A percentile compares a stretch with the other conserved stretches of the same genome.
phyloP scores from a whole-genome alignment of 1,284 basidiomycete genomes.

The Cutaneotrichosporon sp. region DNA sequence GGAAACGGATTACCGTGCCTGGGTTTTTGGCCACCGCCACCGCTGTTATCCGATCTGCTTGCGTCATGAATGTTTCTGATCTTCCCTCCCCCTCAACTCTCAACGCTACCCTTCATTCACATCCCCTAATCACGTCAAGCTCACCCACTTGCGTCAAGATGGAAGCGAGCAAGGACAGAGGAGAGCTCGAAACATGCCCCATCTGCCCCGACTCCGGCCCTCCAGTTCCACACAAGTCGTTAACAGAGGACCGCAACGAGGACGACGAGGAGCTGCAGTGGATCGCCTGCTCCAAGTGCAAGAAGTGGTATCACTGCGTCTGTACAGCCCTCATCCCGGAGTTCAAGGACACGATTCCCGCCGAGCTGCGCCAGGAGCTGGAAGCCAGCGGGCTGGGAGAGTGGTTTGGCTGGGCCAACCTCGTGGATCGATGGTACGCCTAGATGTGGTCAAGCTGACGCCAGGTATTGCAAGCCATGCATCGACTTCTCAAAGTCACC shows the following conservation, averaged over 20 bases:
- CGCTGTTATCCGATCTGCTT: background rate
- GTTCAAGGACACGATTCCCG: constrained; percentile 31
- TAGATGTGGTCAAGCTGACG: background rate
- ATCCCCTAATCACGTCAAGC: background rate
- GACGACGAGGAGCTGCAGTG: constrained; percentile 37
- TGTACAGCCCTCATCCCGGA: constrained; percentile 35
- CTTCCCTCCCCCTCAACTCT: background rate
- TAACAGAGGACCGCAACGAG: constrained; percentile 4
- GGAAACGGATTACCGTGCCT: constrained; percentile 9
- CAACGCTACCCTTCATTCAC: background rate
- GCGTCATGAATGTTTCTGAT: constrained; percentile 5
- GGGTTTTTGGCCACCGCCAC: background rate
- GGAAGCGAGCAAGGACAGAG: constrained; percentile 8
- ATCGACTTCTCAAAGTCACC: constrained; percentile 30
- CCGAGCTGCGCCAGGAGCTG: constrained; percentile 29
- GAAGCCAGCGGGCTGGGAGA: constrained; percentile 26
- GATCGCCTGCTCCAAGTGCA: constrained; percentile 50
- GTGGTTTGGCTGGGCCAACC: constrained; percentile 46
- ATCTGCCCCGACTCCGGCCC: constrained; percentile 28
- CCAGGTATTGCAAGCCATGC: constrained; percentile 42
- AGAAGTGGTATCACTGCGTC: constrained; percentile 47
- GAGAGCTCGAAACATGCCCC: constrained; percentile 30
- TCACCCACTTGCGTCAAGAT: background rate
- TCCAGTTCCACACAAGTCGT: constrained; percentile 14
- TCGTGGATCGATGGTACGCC: constrained; percentile 46